Evolutionary conservation across 2,329 filamentous ascomycete species (phyloP).

Genomic region (Colletotrichum spaethianum): DNA sequence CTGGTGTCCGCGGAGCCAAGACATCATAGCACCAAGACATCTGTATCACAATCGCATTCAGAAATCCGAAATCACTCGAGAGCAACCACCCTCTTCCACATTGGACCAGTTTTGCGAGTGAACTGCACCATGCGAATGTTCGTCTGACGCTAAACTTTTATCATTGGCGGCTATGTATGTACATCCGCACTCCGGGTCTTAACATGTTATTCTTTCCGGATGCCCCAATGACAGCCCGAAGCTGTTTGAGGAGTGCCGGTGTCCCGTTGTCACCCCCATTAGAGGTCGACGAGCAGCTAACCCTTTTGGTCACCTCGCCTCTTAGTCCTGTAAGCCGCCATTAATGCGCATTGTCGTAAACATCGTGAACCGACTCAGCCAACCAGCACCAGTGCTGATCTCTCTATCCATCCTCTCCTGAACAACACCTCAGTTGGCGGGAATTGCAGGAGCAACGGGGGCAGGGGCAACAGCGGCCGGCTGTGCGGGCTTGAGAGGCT

Average conservation of each 20-base stretch:
- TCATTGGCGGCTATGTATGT: constrained; percentile 28
- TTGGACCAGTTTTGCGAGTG: neutral
- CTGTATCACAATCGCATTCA: neutral
- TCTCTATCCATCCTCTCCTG: constrained; percentile 12
- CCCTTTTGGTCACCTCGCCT: neutral
- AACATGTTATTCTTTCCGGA: neutral
- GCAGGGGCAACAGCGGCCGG: constrained; percentile 24
- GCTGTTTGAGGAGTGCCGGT: neutral
- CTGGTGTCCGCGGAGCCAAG: neutral
- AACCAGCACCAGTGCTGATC: constrained; percentile 30
- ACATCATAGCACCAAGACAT: constrained; percentile 31
- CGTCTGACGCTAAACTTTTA: constrained; percentile 21
- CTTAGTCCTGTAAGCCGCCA: neutral
- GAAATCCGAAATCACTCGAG: neutral
- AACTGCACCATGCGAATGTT: neutral
- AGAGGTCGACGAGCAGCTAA: no score
- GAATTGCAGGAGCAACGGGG: constrained; percentile 29
- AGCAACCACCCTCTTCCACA: neutral
- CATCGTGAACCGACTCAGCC: constrained; percentile 10
- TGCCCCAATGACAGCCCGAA: neutral
- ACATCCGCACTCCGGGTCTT: constrained; percentile 18
- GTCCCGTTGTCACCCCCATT: neutral
- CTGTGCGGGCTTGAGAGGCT: constrained; percentile 1
- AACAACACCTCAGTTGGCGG: constrained; percentile 10
- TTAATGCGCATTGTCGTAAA: constrained; percentile 1